Percentiles rank a stretch among this genome's conserved stretches.
These are phyloP conservation scores for Thraustotheca clavata DNA, from an alignment of 352 stramenopile genomes.

Conservation along the genomic window DNA sequence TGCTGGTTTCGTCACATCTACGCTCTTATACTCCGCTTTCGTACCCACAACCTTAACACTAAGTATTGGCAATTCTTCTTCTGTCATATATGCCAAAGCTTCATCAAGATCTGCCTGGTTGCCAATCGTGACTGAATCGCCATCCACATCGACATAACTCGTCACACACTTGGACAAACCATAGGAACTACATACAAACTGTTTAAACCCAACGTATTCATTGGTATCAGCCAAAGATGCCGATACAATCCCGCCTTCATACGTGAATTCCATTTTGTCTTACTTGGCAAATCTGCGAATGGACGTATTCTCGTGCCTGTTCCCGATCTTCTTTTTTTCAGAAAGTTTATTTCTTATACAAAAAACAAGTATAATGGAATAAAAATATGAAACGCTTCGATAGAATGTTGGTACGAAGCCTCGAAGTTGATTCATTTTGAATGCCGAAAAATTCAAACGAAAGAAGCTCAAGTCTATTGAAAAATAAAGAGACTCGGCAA, in stretches of 20 bases:
- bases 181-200: background rate
- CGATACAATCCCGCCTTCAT: background rate
- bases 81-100: slow-evolving; percentile 40
- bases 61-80: slow-evolving; percentile 32
- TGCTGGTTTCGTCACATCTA: slow-evolving; percentile 18
- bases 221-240: background rate
- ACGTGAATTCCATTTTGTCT: background rate
- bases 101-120: slow-evolving; percentile 46
- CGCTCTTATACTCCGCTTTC: slow-evolving; percentile 34
- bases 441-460: no score
- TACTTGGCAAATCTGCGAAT: slow-evolving; percentile 5
- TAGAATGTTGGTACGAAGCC: slow-evolving; percentile 4
- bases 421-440: no score
- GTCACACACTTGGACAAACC: slow-evolving; percentile 24
- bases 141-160: slow-evolving; percentile 50
- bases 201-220: slow-evolving; percentile 2
- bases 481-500: no score
- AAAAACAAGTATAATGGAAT: background rate
- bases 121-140: slow-evolving; percentile 46
- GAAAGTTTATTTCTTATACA: background rate
- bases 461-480: no score
- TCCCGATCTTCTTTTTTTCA: slow-evolving; percentile 5
- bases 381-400: background rate
- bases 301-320: background rate
- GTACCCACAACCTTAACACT: slow-evolving; percentile 29